These are phyloP conservation scores for Euclidium syriacum DNA, from an alignment of 345 rosid genomes.

Conservation along the genomic window DNA sequence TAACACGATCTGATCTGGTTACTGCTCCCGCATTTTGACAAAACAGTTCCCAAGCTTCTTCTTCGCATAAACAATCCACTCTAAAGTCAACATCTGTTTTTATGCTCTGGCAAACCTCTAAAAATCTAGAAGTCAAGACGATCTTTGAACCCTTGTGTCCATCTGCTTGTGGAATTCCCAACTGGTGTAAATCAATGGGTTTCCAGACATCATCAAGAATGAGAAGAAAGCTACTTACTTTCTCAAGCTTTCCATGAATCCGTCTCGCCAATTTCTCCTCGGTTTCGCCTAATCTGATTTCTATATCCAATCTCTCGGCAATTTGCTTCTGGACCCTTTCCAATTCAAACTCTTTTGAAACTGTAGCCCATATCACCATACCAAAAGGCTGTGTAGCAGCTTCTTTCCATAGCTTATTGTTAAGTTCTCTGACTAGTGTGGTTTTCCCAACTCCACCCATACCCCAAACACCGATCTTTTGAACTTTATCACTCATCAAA, in stretches of 20 bases:
- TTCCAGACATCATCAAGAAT: slow-evolving; percentile 37
- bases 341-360: slow-evolving; percentile 26
- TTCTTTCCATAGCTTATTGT: slow-evolving; percentile 24
- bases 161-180: slow-evolving; percentile 27
- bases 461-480: slow-evolving; percentile 31
- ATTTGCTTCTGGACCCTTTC: slow-evolving; percentile 29
- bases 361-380: slow-evolving; percentile 30
- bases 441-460: slow-evolving; percentile 39
- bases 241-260: slow-evolving; percentile 16
- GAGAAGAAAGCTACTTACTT: slow-evolving; percentile 21
- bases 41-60: slow-evolving; percentile 31
- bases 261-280: slow-evolving; percentile 2
- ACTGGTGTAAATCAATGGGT: slow-evolving; percentile 21
- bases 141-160: slow-evolving; percentile 22
- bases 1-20: slow-evolving; percentile 21
- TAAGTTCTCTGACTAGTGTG: slow-evolving; percentile 29
- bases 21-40: slow-evolving; percentile 25
- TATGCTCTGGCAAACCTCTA: slow-evolving; percentile 29
- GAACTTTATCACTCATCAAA: slow-evolving; percentile 17
- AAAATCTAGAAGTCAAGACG: slow-evolving; percentile 26
- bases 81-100: slow-evolving; percentile 20
- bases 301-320: slow-evolving; percentile 20
- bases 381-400: slow-evolving; percentile 19
- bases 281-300: slow-evolving; percentile 5
- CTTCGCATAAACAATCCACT: slow-evolving; percentile 24